phyloP scores from a whole-genome alignment of 176 grass and related monocot species.

The Lolium multiflorum region DNA sequence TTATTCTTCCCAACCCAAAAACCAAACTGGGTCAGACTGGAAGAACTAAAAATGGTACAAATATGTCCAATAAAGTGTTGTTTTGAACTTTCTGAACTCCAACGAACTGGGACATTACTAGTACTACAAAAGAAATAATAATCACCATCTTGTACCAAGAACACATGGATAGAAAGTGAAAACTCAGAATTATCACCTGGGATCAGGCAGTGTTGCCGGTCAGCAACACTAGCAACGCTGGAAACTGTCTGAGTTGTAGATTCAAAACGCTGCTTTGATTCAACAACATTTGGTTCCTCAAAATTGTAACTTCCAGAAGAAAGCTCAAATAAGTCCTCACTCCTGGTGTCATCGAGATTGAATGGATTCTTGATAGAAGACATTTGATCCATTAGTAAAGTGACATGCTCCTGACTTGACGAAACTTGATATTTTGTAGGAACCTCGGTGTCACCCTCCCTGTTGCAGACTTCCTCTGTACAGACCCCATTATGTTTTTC shows the following conservation, averaged over 20 bases:
- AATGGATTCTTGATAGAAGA: slow-evolving; percentile 48
- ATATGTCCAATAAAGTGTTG: not conserved
- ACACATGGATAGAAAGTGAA: slow-evolving; percentile 8
- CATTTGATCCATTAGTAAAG: slow-evolving; percentile 33
- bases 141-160: not conserved
- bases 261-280: slow-evolving; percentile 38
- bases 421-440: slow-evolving; percentile 35
- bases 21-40: not conserved
- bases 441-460: slow-evolving; percentile 23
- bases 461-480: slow-evolving; percentile 35
- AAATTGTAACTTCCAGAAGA: slow-evolving; percentile 40
- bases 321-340: slow-evolving; percentile 63
- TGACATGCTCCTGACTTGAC: slow-evolving; percentile 24
- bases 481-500: slow-evolving; percentile 20
- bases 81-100: slow-evolving; percentile 11
- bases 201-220: slow-evolving; percentile 30
- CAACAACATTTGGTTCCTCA: slow-evolving; percentile 23
- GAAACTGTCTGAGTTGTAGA: slow-evolving; percentile 36
- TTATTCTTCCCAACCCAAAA: slow-evolving; percentile 21
- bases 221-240: slow-evolving; percentile 31
- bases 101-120: not conserved
- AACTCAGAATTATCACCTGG: slow-evolving; percentile 49
- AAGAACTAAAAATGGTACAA: not conserved
- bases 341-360: slow-evolving; percentile 46
- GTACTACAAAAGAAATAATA: slow-evolving; percentile 3